Conservation (phyloP, 768 basidiomycete genomes). For the Daedaleopsis nitida region DNA sequence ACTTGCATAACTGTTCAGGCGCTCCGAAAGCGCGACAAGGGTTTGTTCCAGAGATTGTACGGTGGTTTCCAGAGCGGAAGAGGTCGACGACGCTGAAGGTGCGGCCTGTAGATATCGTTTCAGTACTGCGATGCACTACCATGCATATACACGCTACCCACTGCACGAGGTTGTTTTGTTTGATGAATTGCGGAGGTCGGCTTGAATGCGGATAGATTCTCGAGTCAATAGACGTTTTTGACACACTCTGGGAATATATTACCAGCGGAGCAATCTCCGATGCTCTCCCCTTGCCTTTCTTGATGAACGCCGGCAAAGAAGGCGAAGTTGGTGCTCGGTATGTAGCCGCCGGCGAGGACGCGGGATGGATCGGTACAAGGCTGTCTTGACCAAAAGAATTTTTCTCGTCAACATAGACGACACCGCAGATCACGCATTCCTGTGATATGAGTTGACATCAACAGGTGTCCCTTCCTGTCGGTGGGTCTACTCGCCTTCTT, state of each 20-base stretch:
- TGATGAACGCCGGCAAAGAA: background rate
- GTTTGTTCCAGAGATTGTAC: conserved; percentile 53
- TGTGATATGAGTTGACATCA: conserved; percentile 28
- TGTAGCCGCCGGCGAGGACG: background rate
- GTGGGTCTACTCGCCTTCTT: conserved; percentile 52
- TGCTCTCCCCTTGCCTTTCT: conserved; percentile 12
- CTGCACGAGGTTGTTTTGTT: background rate
- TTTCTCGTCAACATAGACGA: conserved; percentile 56
- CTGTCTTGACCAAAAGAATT: conserved; percentile 53
- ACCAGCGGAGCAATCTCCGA: background rate
- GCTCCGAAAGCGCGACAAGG: conserved; percentile 52
- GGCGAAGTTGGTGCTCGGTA: background rate
- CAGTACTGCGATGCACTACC: background rate
- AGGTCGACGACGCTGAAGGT: conserved; percentile 4
- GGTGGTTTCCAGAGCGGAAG: conserved; percentile 38
- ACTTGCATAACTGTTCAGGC: conserved; percentile 49
- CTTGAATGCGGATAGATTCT: background rate
- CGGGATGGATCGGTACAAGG: conserved; percentile 21
- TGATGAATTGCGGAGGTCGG: background rate
- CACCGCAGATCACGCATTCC: conserved; percentile 81
- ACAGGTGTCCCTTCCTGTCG: background rate
- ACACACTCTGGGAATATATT: background rate
- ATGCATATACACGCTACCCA: background rate
- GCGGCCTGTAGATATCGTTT: background rate
- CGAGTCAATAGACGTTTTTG: no score